Evolutionary conservation across 2,329 filamentous ascomycete species (phyloP).

Genomic region (Dothiorella sarmentorum): DNA sequence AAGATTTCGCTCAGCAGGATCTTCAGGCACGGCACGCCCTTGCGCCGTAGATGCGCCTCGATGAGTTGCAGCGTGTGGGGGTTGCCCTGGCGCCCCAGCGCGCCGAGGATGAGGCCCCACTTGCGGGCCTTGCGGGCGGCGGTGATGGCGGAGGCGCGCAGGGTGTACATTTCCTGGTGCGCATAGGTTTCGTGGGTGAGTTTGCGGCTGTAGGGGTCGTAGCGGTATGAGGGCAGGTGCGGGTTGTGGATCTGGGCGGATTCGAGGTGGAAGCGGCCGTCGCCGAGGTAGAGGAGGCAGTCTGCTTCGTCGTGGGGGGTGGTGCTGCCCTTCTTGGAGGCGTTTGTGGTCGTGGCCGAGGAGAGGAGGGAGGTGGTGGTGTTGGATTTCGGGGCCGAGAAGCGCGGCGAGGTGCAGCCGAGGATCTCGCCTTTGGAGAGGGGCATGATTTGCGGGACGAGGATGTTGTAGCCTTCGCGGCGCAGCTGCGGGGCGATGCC

Average conservation of each 20-base stretch:
- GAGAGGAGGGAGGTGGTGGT: not conserved
- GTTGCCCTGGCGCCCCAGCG: conserved; percentile 90
- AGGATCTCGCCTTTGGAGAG: conserved; percentile 93
- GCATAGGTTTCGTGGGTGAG: conserved; percentile 89
- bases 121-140: conserved; percentile 74
- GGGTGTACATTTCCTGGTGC: conserved; percentile 82
- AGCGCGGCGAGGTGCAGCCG: conserved; percentile 83
- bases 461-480: conserved; percentile 75
- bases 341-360: conserved; percentile 34
- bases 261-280: conserved; percentile 93
- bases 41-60: conserved; percentile 67
- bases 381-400: conserved; percentile 43
- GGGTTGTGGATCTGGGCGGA: conserved; percentile 99
- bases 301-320: conserved; percentile 57
- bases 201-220: conserved; percentile 92
- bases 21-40: conserved; percentile 78
- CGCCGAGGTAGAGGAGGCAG: conserved; percentile 82
- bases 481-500: conserved; percentile 75
- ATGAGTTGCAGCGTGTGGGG: conserved; percentile 87
- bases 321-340: conserved; percentile 37
- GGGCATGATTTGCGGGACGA: conserved; percentile 90
- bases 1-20: conserved; percentile 92
- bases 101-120: conserved; percentile 93
- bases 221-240: conserved; percentile 82
- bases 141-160: conserved; percentile 73